phyloP scores from a whole-genome alignment of 768 basidiomycete species.

The Phylloporus rhodoxanthus region DNA sequence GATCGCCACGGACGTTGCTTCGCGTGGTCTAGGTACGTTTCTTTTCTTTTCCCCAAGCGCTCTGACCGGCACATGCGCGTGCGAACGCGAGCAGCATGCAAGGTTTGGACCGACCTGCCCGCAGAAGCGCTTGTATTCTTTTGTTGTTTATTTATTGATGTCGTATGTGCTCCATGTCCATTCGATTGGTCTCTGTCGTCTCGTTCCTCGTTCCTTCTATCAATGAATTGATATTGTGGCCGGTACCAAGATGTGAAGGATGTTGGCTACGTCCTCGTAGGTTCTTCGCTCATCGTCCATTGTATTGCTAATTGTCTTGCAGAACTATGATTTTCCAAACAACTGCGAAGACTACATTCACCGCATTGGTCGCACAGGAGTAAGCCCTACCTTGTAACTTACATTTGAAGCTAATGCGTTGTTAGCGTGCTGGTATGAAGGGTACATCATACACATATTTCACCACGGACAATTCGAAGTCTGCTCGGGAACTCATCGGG shows the following conservation, averaged over 20 bases:
- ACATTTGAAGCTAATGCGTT: slow-evolving; percentile 13
- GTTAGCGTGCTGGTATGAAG: slow-evolving; percentile 82
- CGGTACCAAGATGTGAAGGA: slow-evolving; percentile 88
- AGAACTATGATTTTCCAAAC: slow-evolving; percentile 98
- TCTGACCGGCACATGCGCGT: slow-evolving; percentile 29
- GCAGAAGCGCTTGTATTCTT: slow-evolving; percentile 30
- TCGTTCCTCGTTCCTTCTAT: slow-evolving; percentile 21
- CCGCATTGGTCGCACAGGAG: slow-evolving; percentile 96
- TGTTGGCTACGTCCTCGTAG: slow-evolving; percentile 92
- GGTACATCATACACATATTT: slow-evolving; percentile 95
- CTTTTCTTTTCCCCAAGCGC: slow-evolving; percentile 34
- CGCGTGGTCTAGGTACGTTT: slow-evolving; percentile 98
- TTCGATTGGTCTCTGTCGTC: slow-evolving; percentile 10
- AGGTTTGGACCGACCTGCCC: slow-evolving; percentile 29
- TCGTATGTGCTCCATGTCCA: slow-evolving; percentile 30
- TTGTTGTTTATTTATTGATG: slow-evolving; percentile 28
- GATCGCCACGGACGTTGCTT: slow-evolving; percentile 98
- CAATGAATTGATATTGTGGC: slow-evolving; percentile 29
- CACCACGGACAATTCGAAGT: slow-evolving; percentile 92
- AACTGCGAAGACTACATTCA: slow-evolving; percentile 99
- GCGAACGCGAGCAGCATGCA: slow-evolving; percentile 27
- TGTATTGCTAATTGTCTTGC: slow-evolving; percentile 8
- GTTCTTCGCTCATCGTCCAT: slow-evolving; percentile 28
- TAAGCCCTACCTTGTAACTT: slow-evolving; percentile 30
- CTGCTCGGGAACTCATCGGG: slow-evolving; percentile 82